A percentile compares a stretch with the other conserved stretches of the same genome.
phyloP scores from a whole-genome alignment of 179 eudicot species.

The Patellifolia procumbens region DNA sequence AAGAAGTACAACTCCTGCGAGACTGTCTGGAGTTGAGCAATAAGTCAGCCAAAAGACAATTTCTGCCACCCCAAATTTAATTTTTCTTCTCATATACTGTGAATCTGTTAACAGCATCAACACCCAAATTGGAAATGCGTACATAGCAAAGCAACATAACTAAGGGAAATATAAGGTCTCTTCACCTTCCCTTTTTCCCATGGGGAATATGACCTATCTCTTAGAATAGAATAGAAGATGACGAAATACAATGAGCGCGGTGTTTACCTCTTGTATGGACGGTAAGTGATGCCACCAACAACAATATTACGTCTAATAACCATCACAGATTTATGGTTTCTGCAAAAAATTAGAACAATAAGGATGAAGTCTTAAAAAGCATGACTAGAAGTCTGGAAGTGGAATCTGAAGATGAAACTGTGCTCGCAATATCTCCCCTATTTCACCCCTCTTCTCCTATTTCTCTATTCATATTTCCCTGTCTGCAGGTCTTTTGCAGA shows the following conservation, averaged over 20 bases:
- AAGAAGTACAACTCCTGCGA: neutral
- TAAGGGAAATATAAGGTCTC: neutral
- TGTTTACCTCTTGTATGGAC: conserved; percentile 82
- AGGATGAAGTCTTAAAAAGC: conserved; percentile 5
- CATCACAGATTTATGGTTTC: conserved; percentile 95
- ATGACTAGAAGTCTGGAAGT: neutral
- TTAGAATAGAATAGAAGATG: conserved; percentile 7
- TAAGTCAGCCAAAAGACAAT: neutral
- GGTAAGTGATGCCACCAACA: conserved; percentile 97
- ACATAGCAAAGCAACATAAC: neutral
- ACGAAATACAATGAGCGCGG: conserved; percentile 11
- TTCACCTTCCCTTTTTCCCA: neutral
- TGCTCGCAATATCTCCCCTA: neutral
- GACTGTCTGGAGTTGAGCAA: neutral
- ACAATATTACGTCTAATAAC: conserved; percentile 67
- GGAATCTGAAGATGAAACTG: conserved; percentile 4
- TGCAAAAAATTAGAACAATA: conserved; percentile 37
- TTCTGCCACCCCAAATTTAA: neutral
- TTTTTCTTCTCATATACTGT: neutral
- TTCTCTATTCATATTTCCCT: neutral
- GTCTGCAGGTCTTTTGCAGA: neutral
- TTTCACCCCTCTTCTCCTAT: neutral
- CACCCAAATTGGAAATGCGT: neutral
- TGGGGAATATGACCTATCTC: neutral
- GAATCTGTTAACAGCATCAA: neutral